Evolutionary conservation across 768 basidiomycete genomes (phyloP).

Genomic region (Lactarius vividus): DNA sequence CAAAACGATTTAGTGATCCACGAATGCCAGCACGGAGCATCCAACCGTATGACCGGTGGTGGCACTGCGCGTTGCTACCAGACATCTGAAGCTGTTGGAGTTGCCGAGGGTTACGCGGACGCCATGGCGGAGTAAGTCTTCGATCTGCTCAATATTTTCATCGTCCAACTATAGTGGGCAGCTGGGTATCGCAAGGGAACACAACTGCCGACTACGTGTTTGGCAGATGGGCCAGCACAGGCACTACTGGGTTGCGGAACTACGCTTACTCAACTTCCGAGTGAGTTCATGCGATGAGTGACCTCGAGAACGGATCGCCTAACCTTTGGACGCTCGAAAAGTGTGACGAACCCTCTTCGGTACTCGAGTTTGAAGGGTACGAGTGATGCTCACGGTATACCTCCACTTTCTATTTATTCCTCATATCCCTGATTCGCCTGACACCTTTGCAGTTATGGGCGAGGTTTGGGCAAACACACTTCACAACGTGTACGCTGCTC

Average conservation of each 20-base stretch:
- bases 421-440: background rate
- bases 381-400: slow-evolving; percentile 48
- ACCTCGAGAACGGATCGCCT: slow-evolving; percentile 18
- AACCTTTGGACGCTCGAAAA: background rate
- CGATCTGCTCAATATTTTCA: background rate
- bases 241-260: slow-evolving; percentile 49
- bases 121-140: slow-evolving; percentile 30
- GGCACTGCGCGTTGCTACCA: slow-evolving; percentile 59
- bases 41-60: slow-evolving; percentile 38
- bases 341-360: slow-evolving; percentile 41
- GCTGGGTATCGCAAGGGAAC: slow-evolving; percentile 40
- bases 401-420: background rate
- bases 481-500: slow-evolving; percentile 37
- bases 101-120: slow-evolving; percentile 39
- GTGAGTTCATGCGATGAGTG: slow-evolving; percentile 36
- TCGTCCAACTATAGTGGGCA: slow-evolving; percentile 18
- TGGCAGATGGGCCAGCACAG: slow-evolving; percentile 55
- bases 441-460: slow-evolving; percentile 42
- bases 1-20: slow-evolving; percentile 57
- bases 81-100: slow-evolving; percentile 58
- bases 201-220: slow-evolving; percentile 38
- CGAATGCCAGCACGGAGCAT: slow-evolving; percentile 42
- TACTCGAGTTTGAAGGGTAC: slow-evolving; percentile 41
- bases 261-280: slow-evolving; percentile 56
- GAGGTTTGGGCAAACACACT: slow-evolving; percentile 55